Percentiles rank a stretch among this genome's conserved stretches.
Evolutionary conservation across 805 yeast genomes (phyloP).

Genomic region (Wickerhamomyces tratensis): DNA sequence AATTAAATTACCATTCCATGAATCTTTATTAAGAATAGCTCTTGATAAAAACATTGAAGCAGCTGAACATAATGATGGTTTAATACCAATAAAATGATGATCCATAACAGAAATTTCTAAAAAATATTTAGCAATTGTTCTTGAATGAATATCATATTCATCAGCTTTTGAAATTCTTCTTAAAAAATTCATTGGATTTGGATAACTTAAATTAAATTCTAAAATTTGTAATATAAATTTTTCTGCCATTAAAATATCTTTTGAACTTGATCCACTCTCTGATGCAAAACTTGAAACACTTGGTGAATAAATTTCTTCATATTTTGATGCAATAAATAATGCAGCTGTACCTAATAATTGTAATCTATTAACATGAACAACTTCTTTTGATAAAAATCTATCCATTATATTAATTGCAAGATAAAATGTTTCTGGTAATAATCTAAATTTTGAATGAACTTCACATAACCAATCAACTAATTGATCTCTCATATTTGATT

Average conservation of each 20-base stretch:
- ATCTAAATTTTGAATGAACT: constrained; percentile 74
- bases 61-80: constrained; percentile 81
- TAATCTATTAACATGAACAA: constrained; percentile 69
- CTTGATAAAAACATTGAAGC: constrained; percentile 84
- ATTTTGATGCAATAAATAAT: constrained; percentile 82
- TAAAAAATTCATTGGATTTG: constrained; percentile 88
- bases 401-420: constrained; percentile 84
- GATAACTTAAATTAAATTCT: constrained; percentile 72
- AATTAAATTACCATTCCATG: constrained; percentile 80
- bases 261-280: constrained; percentile 73
- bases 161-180: constrained; percentile 91
- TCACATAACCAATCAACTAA: constrained; percentile 93
- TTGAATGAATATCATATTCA: constrained; percentile 80
- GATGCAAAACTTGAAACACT: constrained; percentile 79
- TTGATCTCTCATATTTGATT: constrained; percentile 59
- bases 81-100: constrained; percentile 63
- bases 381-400: constrained; percentile 69
- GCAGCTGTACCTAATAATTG: constrained; percentile 85
- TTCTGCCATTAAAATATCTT: constrained; percentile 81
- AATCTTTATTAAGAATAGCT: constrained; percentile 56
- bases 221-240: constrained; percentile 67
- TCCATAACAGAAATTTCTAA: constrained; percentile 76
- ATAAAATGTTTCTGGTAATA: constrained; percentile 80
- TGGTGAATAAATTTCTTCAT: constrained; percentile 89
- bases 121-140: constrained; percentile 84